Evolutionary conservation across 208 protist species (phyloP), one percentile per base, ranked within the genome.

Genomic region (Trypanosoma brucei): DNA sequence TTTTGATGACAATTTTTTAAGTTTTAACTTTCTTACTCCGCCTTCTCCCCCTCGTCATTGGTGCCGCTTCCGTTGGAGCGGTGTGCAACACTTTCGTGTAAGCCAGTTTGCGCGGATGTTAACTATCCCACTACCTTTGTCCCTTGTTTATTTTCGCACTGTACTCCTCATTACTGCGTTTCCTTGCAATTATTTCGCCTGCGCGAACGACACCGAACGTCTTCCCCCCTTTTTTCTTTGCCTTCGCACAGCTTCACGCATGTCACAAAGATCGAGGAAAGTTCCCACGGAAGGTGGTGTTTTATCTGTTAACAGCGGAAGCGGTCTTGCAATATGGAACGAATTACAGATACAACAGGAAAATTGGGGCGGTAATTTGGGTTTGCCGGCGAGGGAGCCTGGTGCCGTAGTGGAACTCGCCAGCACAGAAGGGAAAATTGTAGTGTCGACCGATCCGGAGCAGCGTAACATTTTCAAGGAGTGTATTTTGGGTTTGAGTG

Each of bases 291-390:
- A 22, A 6, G 5, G 5, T 1, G 44, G 59, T 42, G 37, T 51
- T 2, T 75, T 84, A 34, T 48, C 68, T 11, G 55, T 56, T 22
- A 67, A 50, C 39, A 36, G 49, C 4, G 61, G 2, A 22, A 70
- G 62, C 60, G 67, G 34, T 31, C 62, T 92, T 8, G 83, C 88
- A 1, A 5, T 88, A 0, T 95, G 88, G 86, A 85, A 95, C 62
- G 85, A 92, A 9, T 66, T 64, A 8, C 76, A 86, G 33, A 77
- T 95, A 14, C 70, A 75, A 38, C 78, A 81, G 40, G 85, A 95
- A 55, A 86, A 90, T 62, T 95, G 88, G 86, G 88, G 88, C 0
- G 68, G 75, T 22, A 33, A 50, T 33, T 65, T 94, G 5, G 67
- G 60, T 14, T 55, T 72, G 13, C 67, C 67, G 44, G 55, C 60